Percentiles rank a stretch among this genome's conserved stretches.
phyloP scores from a whole-genome alignment of 108 stramenopile genomes.

The Skeletonema grethae region DNA sequence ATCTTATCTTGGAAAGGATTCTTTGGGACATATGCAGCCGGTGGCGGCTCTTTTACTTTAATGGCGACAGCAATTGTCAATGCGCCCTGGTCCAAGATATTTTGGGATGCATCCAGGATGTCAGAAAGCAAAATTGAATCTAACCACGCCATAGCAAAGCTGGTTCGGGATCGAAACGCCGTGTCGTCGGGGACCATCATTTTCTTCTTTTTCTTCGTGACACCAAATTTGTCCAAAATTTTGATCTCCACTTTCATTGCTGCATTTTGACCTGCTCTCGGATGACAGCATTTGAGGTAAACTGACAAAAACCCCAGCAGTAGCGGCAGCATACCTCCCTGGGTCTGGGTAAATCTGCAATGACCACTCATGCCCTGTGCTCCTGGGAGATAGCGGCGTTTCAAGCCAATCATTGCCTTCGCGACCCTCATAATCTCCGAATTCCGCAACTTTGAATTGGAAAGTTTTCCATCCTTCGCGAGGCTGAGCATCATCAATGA shows the following conservation, averaged over 20 bases:
- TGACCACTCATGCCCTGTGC: background rate
- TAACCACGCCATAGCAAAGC: background rate
- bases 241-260: background rate
- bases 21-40: background rate
- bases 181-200: background rate
- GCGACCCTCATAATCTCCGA: background rate
- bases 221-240: background rate
- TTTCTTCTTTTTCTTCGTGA: background rate
- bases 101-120: background rate
- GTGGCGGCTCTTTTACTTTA: background rate
- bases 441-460: background rate
- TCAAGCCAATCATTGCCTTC: background rate
- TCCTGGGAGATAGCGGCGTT: background rate
- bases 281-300: background rate
- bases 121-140: background rate
- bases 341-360: background rate
- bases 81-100: background rate
- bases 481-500: too few relatives aligned
- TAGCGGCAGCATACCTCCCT: background rate
- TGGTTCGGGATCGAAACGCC: background rate
- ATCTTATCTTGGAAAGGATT: slow-evolving; percentile 2
- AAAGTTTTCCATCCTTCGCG: background rate
- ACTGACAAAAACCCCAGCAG: background rate
- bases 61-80: background rate
- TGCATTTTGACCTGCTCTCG: background rate